Percentiles rank a stretch among this genome's conserved stretches.
Conservation (phyloP, 1,139 yeast species). For the Blastobotrys apis region DNA sequence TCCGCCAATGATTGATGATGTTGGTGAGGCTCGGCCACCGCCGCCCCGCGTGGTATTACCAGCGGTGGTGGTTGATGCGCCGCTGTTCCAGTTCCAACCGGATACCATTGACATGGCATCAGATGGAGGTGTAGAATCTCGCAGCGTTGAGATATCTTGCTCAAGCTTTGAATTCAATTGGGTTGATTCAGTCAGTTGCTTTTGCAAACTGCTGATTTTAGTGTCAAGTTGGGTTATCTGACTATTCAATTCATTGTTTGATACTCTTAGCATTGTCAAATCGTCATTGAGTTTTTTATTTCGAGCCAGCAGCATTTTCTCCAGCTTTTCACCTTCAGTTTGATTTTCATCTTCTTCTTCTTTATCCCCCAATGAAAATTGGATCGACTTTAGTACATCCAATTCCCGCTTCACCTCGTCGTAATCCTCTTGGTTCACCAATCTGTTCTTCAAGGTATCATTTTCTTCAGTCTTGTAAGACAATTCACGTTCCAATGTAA, state of each 20-base stretch:
- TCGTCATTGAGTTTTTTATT: constrained; percentile 61
- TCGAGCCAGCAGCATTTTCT: constrained; percentile 48
- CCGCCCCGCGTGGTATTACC: constrained; percentile 2
- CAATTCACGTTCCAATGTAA: constrained; percentile 45
- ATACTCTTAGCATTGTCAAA: constrained; percentile 52
- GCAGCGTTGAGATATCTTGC: constrained; percentile 48
- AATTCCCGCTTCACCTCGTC: constrained; percentile 76
- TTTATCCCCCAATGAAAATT: constrained; percentile 52
- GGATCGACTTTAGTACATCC: constrained; percentile 65
- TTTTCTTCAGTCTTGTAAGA: constrained; percentile 49
- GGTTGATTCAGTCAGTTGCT: constrained; percentile 38
- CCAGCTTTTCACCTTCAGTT: constrained; percentile 29
- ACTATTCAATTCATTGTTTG: constrained; percentile 42
- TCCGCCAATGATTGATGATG: constrained; percentile 35
- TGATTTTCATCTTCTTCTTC: constrained; percentile 29
- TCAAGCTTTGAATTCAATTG: constrained; percentile 60
- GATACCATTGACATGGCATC: constrained; percentile 50
- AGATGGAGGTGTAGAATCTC: constrained; percentile 36
- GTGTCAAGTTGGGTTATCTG: constrained; percentile 43
- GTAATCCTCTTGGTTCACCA: constrained; percentile 75
- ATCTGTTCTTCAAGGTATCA: constrained; percentile 46
- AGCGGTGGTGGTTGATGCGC: background rate
- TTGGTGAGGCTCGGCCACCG: constrained; percentile 37
- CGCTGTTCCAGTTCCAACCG: constrained; percentile 31
- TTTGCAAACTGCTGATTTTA: constrained; percentile 40